phyloP scores from a whole-genome alignment of 2,329 filamentous ascomycete genomes.

The Lachnum nothofagi region DNA sequence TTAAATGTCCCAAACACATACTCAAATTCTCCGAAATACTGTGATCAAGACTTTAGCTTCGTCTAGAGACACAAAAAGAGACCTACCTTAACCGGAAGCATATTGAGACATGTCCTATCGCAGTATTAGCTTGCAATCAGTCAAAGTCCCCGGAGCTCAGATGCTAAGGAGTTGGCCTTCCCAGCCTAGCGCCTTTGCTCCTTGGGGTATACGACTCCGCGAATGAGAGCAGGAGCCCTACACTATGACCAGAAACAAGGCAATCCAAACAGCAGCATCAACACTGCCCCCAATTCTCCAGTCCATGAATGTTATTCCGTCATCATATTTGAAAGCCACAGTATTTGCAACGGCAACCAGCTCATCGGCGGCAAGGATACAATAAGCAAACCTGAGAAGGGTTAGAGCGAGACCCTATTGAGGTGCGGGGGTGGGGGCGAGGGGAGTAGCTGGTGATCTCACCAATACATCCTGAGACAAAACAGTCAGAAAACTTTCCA shows the following conservation, averaged over 20 bases:
- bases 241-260: constrained; percentile 35
- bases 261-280: constrained; percentile 37
- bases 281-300: constrained; percentile 34
- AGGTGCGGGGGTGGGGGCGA: too few species aligned
- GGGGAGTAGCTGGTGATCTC: too few species aligned
- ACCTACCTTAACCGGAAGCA: constrained; percentile 36
- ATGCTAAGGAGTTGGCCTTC: too few species aligned
- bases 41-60: background rate
- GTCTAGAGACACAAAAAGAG: background rate
- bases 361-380: constrained; percentile 35
- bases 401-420: constrained; percentile 4
- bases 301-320: constrained; percentile 32
- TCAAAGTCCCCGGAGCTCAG: too few species aligned
- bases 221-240: too few species aligned
- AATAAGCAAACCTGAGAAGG: constrained; percentile 37
- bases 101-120: constrained; percentile 30
- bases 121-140: too few species aligned
- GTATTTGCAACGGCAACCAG: constrained; percentile 35
- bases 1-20: constrained; percentile 38
- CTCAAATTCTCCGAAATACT: constrained; percentile 36
- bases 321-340: constrained; percentile 36
- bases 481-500: too few species aligned
- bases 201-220: too few species aligned
- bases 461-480: constrained; percentile 34
- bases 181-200: too few species aligned